Conservation (phyloP, 2,329 filamentous ascomycete genomes). For the Scortechinia acanthostroma region DNA sequence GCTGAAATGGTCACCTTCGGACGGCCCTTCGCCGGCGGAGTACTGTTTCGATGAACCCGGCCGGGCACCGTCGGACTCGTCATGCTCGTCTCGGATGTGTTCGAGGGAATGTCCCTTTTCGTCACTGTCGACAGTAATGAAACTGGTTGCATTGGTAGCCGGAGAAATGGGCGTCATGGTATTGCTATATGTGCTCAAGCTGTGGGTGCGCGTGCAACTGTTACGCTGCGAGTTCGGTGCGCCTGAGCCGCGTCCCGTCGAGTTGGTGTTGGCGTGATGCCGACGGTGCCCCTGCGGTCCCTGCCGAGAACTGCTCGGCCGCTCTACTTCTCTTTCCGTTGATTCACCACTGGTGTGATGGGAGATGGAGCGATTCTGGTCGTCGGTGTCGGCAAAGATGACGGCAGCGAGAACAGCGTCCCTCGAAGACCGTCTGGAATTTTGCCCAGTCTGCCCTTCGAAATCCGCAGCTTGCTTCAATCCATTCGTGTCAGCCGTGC, state of each 20-base stretch:
- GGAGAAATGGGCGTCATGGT: slow-evolving; percentile 27
- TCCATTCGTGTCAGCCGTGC: not conserved
- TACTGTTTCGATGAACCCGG: too few species aligned
- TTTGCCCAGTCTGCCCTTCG: too few species aligned
- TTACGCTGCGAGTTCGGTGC: slow-evolving; percentile 21
- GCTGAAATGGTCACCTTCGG: too few species aligned
- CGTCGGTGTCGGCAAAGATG: slow-evolving; percentile 11
- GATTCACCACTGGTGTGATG: not conserved
- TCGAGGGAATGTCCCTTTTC: slow-evolving; percentile 21
- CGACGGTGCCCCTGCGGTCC: slow-evolving; percentile 7
- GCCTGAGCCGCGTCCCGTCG: slow-evolving; percentile 20
- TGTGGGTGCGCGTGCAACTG: slow-evolving; percentile 18
- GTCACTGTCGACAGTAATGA: slow-evolving; percentile 26
- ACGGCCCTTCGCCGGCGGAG: too few species aligned
- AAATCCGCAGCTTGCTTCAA: too few species aligned
- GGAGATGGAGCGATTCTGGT: slow-evolving; percentile 5
- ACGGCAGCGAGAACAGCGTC: slow-evolving; percentile 17
- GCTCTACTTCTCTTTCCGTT: slow-evolving; percentile 7
- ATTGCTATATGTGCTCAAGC: slow-evolving; percentile 27
- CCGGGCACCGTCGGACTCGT: not conserved
- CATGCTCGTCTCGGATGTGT: slow-evolving; percentile 6
- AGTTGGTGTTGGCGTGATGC: slow-evolving; percentile 19
- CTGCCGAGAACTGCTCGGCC: slow-evolving; percentile 15
- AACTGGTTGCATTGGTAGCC: slow-evolving; percentile 31
- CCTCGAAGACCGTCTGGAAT: not conserved